Conservation (phyloP, 345 rosid genomes). For the Brassica carinata region DNA sequence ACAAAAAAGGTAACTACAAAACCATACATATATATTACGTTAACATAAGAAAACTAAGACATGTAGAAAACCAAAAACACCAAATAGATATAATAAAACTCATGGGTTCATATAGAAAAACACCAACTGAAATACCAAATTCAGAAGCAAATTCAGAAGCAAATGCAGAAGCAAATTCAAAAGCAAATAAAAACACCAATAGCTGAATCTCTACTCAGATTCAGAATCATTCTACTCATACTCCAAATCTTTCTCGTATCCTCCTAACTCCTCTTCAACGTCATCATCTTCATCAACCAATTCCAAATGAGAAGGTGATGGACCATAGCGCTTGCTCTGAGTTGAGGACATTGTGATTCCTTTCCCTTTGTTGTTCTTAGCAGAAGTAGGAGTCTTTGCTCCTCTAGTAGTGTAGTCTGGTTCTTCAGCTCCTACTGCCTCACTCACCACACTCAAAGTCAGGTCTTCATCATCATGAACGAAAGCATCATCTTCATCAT, state of each 20-base stretch:
- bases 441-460: background rate
- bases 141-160: no score
- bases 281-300: background rate
- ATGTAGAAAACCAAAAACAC: no score
- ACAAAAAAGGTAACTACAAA: no score
- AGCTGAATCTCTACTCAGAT: background rate
- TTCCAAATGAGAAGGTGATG: background rate
- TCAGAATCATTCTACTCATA: background rate
- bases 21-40: no score
- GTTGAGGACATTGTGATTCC: background rate
- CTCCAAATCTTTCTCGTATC: background rate
- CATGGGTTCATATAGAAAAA: no score
- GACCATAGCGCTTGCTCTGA: background rate
- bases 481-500: background rate
- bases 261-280: background rate
- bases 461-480: background rate
- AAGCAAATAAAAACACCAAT: background rate
- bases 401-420: background rate
- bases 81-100: no score
- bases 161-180: no score
- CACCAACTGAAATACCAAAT: no score
- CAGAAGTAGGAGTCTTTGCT: background rate
- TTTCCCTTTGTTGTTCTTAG: background rate
- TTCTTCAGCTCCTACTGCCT: background rate
- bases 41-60: no score